phyloP scores from a whole-genome alignment of 1,139 yeast species.

The Debaryomyces sp. region DNA sequence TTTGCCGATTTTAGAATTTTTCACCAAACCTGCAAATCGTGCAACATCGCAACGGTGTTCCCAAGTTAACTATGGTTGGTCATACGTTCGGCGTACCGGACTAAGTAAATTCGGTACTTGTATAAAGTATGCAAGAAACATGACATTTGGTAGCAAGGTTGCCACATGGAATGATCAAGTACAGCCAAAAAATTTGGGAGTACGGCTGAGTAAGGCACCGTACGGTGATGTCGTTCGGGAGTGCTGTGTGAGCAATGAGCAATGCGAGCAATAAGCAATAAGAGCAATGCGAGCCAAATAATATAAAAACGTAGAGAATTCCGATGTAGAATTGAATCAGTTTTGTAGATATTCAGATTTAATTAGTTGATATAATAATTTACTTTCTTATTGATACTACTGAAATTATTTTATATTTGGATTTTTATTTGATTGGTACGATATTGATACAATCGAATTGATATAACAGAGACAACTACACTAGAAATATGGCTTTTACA shows the following conservation, averaged over 20 bases:
- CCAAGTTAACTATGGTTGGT: background rate
- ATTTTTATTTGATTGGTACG: background rate
- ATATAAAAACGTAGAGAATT: constrained; percentile 3
- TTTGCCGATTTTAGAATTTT: background rate
- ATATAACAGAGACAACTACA: background rate
- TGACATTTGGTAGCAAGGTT: constrained; percentile 1
- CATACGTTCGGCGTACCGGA: background rate
- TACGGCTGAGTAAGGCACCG: constrained; percentile 12
- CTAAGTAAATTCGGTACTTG: background rate
- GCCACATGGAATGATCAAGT: background rate
- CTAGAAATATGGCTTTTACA: constrained; percentile 48
- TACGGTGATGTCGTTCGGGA: background rate
- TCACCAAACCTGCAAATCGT: constrained; percentile 3
- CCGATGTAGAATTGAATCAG: background rate
- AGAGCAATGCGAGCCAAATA: background rate
- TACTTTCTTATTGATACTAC: background rate
- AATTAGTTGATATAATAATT: background rate
- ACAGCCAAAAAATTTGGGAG: background rate
- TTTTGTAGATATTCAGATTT: background rate
- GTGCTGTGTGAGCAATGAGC: background rate
- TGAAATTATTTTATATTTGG: background rate
- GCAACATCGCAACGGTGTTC: background rate
- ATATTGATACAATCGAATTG: background rate
- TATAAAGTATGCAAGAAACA: background rate
- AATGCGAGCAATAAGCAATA: background rate